Evolutionary conservation across 371 early-diverging fungal species (phyloP).

Genomic region (Nematocida sp.): DNA sequence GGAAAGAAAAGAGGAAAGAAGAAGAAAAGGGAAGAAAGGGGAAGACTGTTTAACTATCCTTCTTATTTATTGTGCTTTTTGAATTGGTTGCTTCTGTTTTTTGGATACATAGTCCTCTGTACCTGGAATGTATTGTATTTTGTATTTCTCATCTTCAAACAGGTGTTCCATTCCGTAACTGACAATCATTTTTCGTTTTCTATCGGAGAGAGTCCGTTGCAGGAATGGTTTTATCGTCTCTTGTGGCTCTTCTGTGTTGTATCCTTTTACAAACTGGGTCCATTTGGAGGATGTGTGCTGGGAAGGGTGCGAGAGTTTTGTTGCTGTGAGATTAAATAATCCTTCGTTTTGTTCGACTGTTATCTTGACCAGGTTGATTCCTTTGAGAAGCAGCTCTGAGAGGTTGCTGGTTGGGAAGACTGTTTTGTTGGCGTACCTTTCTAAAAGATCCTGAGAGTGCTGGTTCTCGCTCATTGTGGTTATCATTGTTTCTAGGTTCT

Average conservation of each 20-base stretch:
- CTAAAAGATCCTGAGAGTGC: constrained; percentile 34
- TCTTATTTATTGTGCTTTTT: neutral
- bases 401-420: neutral
- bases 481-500: constrained; percentile 56
- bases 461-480: constrained; percentile 55
- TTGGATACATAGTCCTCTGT: constrained; percentile 44
- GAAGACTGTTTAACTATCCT: neutral
- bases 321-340: neutral
- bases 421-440: neutral
- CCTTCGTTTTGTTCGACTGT: neutral
- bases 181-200: constrained; percentile 13
- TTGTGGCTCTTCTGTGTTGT: neutral
- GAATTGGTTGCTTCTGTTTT: neutral
- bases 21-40: neutral
- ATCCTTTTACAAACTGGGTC: constrained; percentile 29
- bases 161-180: constrained; percentile 33
- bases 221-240: constrained; percentile 24
- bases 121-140: constrained; percentile 38
- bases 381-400: constrained; percentile 9
- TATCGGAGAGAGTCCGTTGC: constrained; percentile 13
- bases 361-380: neutral
- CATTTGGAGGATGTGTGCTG: constrained; percentile 1
- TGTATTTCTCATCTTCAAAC: constrained; percentile 29
- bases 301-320: neutral
- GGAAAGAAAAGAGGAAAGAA: neutral